Percentiles rank a stretch among this genome's conserved stretches.
Evolutionary conservation across 306 rosid species (phyloP).

Genomic region (Vachellia pachyceras): DNA sequence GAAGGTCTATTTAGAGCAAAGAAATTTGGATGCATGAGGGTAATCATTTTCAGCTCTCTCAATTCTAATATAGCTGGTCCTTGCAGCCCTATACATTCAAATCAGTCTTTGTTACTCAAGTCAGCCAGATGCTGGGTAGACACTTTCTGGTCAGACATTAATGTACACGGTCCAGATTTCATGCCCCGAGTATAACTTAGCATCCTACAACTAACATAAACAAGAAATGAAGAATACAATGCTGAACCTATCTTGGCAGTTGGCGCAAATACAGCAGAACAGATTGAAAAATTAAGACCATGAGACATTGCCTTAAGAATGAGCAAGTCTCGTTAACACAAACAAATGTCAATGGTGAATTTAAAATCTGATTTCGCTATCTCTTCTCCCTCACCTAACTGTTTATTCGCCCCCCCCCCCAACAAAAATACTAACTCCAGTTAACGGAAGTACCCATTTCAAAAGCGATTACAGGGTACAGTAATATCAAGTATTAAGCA

Average conservation of each 20-base stretch:
- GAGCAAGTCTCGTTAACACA: conserved; percentile 1
- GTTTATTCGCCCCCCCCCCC: no score
- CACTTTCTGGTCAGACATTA: not conserved
- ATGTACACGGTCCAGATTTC: not conserved
- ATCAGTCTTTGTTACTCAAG: not conserved
- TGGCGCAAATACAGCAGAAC: not conserved
- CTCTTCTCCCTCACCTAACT: no score
- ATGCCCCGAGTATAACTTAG: conserved; percentile 11
- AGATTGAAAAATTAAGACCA: conserved; percentile 1
- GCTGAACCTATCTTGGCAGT: not conserved
- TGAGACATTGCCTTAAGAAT: not conserved
- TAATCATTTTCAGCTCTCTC: not conserved
- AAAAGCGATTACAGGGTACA: no score
- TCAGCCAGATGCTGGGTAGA: not conserved
- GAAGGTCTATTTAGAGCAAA: not conserved
- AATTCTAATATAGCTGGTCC: not conserved
- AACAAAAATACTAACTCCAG: no score
- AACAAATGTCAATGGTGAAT: not conserved
- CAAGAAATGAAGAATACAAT: not conserved
- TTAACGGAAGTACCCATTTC: no score
- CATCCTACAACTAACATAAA: not conserved
- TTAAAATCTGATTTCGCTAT: no score
- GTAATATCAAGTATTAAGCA: not conserved
- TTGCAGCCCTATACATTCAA: not conserved
- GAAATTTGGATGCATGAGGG: not conserved